A percentile compares a stretch with the other conserved stretches of the same genome.
Conservation (phyloP, 2,329 filamentous ascomycete species). For the Fusarium illudens region DNA sequence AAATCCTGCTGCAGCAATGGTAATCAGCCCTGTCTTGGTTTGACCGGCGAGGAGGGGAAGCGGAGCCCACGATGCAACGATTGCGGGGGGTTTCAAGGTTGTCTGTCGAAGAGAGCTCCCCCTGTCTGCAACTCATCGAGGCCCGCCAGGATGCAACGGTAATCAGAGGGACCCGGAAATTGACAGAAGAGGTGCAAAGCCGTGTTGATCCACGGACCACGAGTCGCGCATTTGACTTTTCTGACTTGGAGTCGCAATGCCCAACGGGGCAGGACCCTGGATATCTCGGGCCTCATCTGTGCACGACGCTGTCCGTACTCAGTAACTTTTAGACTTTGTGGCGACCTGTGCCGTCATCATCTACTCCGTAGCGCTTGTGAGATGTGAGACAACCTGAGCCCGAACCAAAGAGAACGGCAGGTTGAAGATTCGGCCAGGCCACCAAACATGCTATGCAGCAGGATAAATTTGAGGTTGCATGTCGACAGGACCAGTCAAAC, state of each 20-base stretch:
- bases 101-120: conserved; percentile 23
- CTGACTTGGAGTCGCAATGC: conserved; percentile 13
- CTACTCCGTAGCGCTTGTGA: conserved; percentile 16
- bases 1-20: conserved; percentile 14
- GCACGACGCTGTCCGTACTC: conserved; percentile 10
- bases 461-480: conserved; percentile 15
- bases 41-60: conserved; percentile 32
- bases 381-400: conserved; percentile 7
- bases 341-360: conserved; percentile 21
- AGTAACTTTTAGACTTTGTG: conserved; percentile 32
- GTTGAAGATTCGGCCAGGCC: conserved; percentile 19
- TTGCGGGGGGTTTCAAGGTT: conserved; percentile 24
- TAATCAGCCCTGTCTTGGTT: conserved; percentile 32
- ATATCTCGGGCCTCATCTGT: conserved; percentile 24
- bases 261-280: conserved; percentile 36
- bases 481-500: conserved; percentile 18
- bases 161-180: conserved; percentile 33
- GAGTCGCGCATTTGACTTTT: conserved; percentile 21
- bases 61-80: conserved; percentile 29
- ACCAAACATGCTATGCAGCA: conserved; percentile 11
- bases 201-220: conserved; percentile 20
- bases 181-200: conserved; percentile 13
- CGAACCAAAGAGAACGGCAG: conserved; percentile 13
- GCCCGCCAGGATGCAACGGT: conserved; percentile 35
- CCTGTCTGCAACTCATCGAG: conserved; percentile 32